phyloP scores from a whole-genome alignment of 2,329 filamentous ascomycete species.

The Amylocarpus encephaloides region DNA sequence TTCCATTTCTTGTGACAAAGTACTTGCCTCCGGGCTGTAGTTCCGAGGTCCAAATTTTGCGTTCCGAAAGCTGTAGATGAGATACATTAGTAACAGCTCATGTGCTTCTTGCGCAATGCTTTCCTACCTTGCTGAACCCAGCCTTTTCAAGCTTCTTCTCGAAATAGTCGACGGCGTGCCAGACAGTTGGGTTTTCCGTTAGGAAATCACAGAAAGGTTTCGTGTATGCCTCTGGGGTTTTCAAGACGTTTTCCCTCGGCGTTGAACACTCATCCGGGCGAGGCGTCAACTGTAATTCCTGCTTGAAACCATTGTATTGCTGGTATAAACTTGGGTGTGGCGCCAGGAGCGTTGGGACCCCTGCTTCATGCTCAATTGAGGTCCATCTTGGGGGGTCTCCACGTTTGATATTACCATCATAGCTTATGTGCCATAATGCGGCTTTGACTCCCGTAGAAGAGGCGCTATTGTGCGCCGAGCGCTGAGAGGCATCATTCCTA shows the following conservation, averaged over 20 bases:
- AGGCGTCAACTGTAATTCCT: no score
- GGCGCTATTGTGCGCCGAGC: not conserved
- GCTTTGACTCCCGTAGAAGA: not conserved
- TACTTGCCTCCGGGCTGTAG: conserved; percentile 80
- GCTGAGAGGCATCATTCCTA: no score
- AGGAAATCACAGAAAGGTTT: conserved; percentile 84
- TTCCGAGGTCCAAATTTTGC: conserved; percentile 68
- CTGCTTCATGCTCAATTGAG: no score
- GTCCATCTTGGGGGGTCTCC: no score
- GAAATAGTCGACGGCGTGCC: conserved; percentile 80
- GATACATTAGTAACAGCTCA: conserved; percentile 14
- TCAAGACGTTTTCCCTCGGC: conserved; percentile 4
- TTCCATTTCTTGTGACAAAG: conserved; percentile 79
- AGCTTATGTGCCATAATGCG: no score
- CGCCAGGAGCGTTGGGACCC: no score
- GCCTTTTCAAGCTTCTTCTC: conserved; percentile 62
- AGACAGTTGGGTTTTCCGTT: conserved; percentile 84
- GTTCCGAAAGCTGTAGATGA: conserved; percentile 59
- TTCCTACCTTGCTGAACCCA: conserved; percentile 65
- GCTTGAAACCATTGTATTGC: no score
- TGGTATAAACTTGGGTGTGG: no score
- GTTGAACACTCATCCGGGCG: no score
- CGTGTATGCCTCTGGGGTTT: conserved; percentile 58
- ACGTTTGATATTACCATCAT: no score
- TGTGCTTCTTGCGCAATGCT: not conserved